These are phyloP conservation scores for Seiridium unicorne DNA, from an alignment of 2,329 filamentous ascomycete species.

Conservation along the genomic window DNA sequence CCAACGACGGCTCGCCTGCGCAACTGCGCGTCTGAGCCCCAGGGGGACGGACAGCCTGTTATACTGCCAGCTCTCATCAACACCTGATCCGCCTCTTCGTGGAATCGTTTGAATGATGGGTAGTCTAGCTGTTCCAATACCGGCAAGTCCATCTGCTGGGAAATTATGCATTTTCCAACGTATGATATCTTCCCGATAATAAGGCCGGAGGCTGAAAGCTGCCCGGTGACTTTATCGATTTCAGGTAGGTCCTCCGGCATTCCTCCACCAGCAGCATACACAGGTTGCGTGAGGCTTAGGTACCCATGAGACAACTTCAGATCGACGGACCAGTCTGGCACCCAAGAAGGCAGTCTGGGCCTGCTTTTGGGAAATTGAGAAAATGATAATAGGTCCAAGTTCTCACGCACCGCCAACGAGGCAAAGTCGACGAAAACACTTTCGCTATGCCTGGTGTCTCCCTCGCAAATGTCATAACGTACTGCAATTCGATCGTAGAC, in stretches of 20 bases:
- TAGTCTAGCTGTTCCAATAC: slow-evolving; percentile 18
- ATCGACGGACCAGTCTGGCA: slow-evolving; percentile 29
- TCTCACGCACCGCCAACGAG: slow-evolving; percentile 18
- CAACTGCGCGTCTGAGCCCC: slow-evolving; percentile 1
- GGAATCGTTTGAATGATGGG: slow-evolving; percentile 17
- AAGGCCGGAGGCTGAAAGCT: slow-evolving; percentile 18
- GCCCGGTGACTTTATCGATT: slow-evolving; percentile 8
- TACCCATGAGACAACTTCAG: slow-evolving; percentile 24
- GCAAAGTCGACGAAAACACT: slow-evolving; percentile 11
- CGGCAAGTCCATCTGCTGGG: background rate
- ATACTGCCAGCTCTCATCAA: slow-evolving; percentile 7
- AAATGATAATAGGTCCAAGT: slow-evolving; percentile 27
- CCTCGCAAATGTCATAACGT: background rate
- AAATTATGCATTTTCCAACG: slow-evolving; percentile 16
- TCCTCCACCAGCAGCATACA: slow-evolving; percentile 21
- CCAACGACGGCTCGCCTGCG: slow-evolving; percentile 6
- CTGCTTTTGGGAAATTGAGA: slow-evolving; percentile 23
- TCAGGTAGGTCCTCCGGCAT: background rate
- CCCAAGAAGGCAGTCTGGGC: slow-evolving; percentile 28
- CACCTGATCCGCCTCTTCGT: slow-evolving; percentile 24
- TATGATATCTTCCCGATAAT: slow-evolving; percentile 18
- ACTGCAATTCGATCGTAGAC: background rate
- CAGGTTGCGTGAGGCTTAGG: slow-evolving; percentile 15
- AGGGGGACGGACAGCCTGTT: background rate
- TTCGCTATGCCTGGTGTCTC: slow-evolving; percentile 6